Percentiles rank a stretch among this genome's conserved stretches.
Conservation (phyloP, 164 flowering plant species). For the Hamamelis virginiana region DNA sequence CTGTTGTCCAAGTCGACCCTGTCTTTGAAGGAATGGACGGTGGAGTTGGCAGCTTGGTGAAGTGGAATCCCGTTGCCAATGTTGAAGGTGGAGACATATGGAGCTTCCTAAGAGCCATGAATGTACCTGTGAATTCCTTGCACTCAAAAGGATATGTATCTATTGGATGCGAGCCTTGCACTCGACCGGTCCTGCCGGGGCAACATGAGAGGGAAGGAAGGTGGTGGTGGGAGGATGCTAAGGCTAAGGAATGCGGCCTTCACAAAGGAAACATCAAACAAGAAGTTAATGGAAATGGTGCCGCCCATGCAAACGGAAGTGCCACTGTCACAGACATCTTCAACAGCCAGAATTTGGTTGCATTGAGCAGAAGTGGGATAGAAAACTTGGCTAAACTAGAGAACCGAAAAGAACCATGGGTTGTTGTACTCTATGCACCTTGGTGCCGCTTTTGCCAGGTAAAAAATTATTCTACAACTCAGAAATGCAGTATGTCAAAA, state of each 20-base stretch:
- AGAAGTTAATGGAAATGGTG: slow-evolving; percentile 33
- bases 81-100: slow-evolving; percentile 64
- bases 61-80: slow-evolving; percentile 87
- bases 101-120: slow-evolving; percentile 72
- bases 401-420: slow-evolving; percentile 64
- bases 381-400: slow-evolving; percentile 65
- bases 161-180: slow-evolving; percentile 91
- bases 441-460: slow-evolving; percentile 94
- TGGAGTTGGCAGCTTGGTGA: slow-evolving; percentile 72
- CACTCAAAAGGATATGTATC: slow-evolving; percentile 78
- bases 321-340: slow-evolving; percentile 50
- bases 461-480: not conserved
- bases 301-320: slow-evolving; percentile 14
- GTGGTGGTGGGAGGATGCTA: slow-evolving; percentile 98
- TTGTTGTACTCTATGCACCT: slow-evolving; percentile 82
- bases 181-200: slow-evolving; percentile 77
- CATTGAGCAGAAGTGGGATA: slow-evolving; percentile 59
- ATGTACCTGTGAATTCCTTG: slow-evolving; percentile 75
- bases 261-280: slow-evolving; percentile 78
- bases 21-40: slow-evolving; percentile 76
- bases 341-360: slow-evolving; percentile 36
- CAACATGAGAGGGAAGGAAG: slow-evolving; percentile 94
- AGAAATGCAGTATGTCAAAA: not conserved
- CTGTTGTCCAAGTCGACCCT: slow-evolving; percentile 84
- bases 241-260: slow-evolving; percentile 89